These are phyloP conservation scores for Boletus sensibilis DNA, from an alignment of 768 basidiomycete genomes.

Conservation along the genomic window DNA sequence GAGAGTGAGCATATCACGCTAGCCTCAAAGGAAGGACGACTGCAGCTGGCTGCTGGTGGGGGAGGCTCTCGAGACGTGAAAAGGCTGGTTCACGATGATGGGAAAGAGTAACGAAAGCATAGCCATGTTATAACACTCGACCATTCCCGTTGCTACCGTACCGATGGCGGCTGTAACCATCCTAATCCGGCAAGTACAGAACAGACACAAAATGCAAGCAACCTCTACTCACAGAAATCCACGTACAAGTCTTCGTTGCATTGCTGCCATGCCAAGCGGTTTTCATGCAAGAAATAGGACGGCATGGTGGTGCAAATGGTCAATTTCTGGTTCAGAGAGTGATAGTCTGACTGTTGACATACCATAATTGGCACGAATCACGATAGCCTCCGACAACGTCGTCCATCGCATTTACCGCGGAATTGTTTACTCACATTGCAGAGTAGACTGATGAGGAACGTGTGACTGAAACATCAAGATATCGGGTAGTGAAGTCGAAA, in stretches of 20 bases:
- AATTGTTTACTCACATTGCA: not conserved
- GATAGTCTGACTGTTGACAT: not conserved
- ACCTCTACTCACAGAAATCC: not conserved
- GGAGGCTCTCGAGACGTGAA: constrained; percentile 8
- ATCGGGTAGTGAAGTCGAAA: not conserved
- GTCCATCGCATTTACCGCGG: not conserved
- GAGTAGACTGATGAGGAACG: not conserved
- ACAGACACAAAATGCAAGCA: not conserved
- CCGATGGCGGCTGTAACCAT: constrained; percentile 18
- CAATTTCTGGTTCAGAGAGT: not conserved
- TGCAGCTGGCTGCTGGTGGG: constrained; percentile 48
- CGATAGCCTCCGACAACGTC: not conserved
- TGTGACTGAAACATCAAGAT: constrained; percentile 4
- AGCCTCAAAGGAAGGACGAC: constrained; percentile 29
- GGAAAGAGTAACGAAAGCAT: constrained; percentile 21
- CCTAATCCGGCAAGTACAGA: constrained; percentile 4
- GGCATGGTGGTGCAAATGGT: not conserved
- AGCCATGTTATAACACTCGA: constrained; percentile 1
- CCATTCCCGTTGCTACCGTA: constrained; percentile 17
- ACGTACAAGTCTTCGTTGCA: not conserved
- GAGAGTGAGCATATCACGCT: constrained; percentile 38
- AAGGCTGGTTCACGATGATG: constrained; percentile 24
- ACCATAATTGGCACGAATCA: not conserved
- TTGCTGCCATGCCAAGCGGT: not conserved
- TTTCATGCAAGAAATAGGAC: not conserved